These are phyloP conservation scores for Clitopilus hobsonii DNA, from an alignment of 768 basidiomycete genomes.

Conservation along the genomic window DNA sequence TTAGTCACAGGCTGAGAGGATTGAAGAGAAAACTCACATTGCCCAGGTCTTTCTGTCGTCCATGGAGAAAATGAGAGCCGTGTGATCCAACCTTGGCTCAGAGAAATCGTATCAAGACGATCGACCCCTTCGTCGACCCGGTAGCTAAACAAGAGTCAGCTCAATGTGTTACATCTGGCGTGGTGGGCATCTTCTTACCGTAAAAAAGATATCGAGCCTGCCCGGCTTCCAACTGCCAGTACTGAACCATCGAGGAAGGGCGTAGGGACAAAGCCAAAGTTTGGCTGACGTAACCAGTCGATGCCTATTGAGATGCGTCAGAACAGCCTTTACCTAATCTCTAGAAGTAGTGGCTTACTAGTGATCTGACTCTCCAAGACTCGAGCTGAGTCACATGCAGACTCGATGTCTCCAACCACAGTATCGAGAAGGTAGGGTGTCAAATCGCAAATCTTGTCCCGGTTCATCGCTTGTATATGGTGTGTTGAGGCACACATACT, in stretches of 20 bases:
- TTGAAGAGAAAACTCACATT: slow-evolving; percentile 32
- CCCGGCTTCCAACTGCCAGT: slow-evolving; percentile 65
- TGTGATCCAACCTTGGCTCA: slow-evolving; percentile 61
- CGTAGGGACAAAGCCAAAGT: slow-evolving; percentile 48
- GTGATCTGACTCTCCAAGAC: slow-evolving; percentile 52
- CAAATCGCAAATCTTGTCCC: slow-evolving; percentile 47
- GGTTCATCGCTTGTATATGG: background rate
- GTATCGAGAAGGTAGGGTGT: slow-evolving; percentile 43
- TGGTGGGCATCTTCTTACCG: slow-evolving; percentile 31
- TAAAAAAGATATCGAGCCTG: slow-evolving; percentile 56
- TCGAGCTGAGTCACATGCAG: slow-evolving; percentile 16
- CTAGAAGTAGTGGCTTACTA: slow-evolving; percentile 42
- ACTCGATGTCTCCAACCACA: slow-evolving; percentile 16
- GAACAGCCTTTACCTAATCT: too few relatives aligned
- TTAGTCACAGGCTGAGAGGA: background rate
- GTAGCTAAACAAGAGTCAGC: slow-evolving; percentile 24
- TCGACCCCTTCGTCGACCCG: slow-evolving; percentile 18
- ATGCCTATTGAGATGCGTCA: too few relatives aligned
- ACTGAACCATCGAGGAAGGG: slow-evolving; percentile 56
- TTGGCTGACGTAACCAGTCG: slow-evolving; percentile 61
- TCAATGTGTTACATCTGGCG: too few relatives aligned
- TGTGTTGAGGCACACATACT: slow-evolving; percentile 26
- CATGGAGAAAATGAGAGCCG: slow-evolving; percentile 59
- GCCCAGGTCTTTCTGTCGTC: slow-evolving; percentile 28
- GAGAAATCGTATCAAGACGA: slow-evolving; percentile 31